Percentiles rank a stretch among this genome's conserved stretches.
Evolutionary conservation across 805 yeast species (phyloP).

Genomic region (Sugiyamaella boreocaroliniensis): DNA sequence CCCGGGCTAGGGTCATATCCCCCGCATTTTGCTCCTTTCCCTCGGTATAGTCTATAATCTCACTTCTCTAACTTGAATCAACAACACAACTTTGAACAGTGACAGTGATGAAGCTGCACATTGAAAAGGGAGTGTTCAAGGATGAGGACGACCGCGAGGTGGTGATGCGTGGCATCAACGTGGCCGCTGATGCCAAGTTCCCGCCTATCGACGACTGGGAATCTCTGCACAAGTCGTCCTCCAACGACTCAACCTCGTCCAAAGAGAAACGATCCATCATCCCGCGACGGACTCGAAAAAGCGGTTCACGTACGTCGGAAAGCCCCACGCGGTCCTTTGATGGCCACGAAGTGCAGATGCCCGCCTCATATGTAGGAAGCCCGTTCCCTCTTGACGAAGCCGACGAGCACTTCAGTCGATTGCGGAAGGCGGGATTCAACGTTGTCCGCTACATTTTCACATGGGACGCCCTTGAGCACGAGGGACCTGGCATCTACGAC

Average conservation of each 20-base stretch:
- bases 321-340: constrained; percentile 33
- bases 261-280: neutral
- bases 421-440: constrained; percentile 78
- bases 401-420: constrained; percentile 55
- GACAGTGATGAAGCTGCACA: constrained; percentile 9
- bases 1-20: too few species aligned
- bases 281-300: constrained; percentile 16
- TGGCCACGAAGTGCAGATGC: constrained; percentile 13
- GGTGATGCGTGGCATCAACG: constrained; percentile 69
- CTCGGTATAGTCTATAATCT: too few species aligned
- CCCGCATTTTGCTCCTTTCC: too few species aligned
- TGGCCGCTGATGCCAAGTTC: constrained; percentile 66
- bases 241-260: neutral
- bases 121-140: constrained; percentile 48
- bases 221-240: neutral
- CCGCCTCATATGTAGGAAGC: constrained; percentile 45
- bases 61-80: too few species aligned
- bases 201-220: constrained; percentile 36
- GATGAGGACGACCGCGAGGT: constrained; percentile 53
- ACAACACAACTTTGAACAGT: too few species aligned
- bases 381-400: constrained; percentile 78
- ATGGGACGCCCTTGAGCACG: constrained; percentile 91
- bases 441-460: constrained; percentile 68
- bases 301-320: constrained; percentile 36
- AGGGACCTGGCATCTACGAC: constrained; percentile 80